A percentile compares a stretch with the other conserved stretches of the same genome.
These are phyloP conservation scores for Anethum foeniculum DNA, from an alignment of 140 eudicot genomes.

Conservation along the genomic window DNA sequence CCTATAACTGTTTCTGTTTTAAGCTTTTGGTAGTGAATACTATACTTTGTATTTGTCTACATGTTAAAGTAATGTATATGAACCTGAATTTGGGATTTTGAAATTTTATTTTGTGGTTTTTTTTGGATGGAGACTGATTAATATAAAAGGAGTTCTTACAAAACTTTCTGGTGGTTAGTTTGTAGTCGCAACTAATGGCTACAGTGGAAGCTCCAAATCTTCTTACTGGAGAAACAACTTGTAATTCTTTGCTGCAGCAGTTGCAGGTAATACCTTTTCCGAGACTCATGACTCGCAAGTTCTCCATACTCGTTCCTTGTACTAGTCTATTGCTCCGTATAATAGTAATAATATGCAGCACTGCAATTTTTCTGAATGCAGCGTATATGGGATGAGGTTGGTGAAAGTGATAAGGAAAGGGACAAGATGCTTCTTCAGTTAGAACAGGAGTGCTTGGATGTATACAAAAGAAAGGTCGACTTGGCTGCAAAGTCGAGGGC, in stretches of 20 bases:
- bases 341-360: background rate
- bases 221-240: conserved; percentile 57
- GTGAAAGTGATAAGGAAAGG: conserved; percentile 86
- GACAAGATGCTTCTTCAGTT: conserved; percentile 89
- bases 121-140: background rate
- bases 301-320: too few species aligned
- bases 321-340: background rate
- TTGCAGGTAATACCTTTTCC: conserved; percentile 53
- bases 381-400: conserved; percentile 98
- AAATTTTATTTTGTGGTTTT: background rate
- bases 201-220: conserved; percentile 55
- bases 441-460: conserved; percentile 93
- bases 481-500: conserved; percentile 75
- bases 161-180: conserved; percentile 19
- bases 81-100: background rate
- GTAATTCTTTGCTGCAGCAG: conserved; percentile 75
- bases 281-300: background rate
- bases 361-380: conserved; percentile 21
- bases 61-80: background rate
- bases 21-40: background rate
- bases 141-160: background rate
- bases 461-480: conserved; percentile 86
- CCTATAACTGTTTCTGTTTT: background rate
- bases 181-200: conserved; percentile 40
- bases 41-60: background rate